Conservation (phyloP, 2,329 filamentous ascomycete species). For the Fusarium solani-melongenae region DNA sequence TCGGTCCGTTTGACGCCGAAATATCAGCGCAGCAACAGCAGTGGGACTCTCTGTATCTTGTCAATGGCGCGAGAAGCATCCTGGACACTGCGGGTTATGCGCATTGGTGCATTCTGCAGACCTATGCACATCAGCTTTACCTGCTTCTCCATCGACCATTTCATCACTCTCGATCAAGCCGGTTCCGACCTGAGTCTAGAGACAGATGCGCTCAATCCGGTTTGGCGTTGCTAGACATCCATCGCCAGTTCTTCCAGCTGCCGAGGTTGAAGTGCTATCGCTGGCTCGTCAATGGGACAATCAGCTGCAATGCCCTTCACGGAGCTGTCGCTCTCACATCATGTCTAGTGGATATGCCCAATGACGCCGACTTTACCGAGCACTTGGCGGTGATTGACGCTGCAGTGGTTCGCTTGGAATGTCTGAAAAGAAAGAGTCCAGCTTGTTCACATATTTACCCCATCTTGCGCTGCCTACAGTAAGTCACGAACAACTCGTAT, state of each 20-base stretch:
- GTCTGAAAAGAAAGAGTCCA: conserved; percentile 4
- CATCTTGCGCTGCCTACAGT: conserved; percentile 26
- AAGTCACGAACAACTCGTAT: neutral
- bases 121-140: conserved; percentile 33
- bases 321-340: conserved; percentile 29
- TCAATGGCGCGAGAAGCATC: conserved; percentile 20
- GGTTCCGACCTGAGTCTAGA: conserved; percentile 12
- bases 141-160: conserved; percentile 32
- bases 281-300: conserved; percentile 24
- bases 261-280: conserved; percentile 25
- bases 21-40: conserved; percentile 12
- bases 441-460: conserved; percentile 22
- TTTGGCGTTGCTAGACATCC: conserved; percentile 22
- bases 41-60: conserved; percentile 23
- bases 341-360: conserved; percentile 21
- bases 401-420: conserved; percentile 13
- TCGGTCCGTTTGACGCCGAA: neutral
- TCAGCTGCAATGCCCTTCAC: conserved; percentile 21
- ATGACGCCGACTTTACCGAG: neutral
- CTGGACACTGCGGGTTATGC: conserved; percentile 27
- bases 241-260: conserved; percentile 25
- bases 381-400: conserved; percentile 10
- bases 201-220: conserved; percentile 21
- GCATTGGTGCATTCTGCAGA: conserved; percentile 30
- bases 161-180: conserved; percentile 1